Evolutionary conservation across 148 eudicot species (phyloP).

Genomic region (Chenopodium berlandieri): DNA sequence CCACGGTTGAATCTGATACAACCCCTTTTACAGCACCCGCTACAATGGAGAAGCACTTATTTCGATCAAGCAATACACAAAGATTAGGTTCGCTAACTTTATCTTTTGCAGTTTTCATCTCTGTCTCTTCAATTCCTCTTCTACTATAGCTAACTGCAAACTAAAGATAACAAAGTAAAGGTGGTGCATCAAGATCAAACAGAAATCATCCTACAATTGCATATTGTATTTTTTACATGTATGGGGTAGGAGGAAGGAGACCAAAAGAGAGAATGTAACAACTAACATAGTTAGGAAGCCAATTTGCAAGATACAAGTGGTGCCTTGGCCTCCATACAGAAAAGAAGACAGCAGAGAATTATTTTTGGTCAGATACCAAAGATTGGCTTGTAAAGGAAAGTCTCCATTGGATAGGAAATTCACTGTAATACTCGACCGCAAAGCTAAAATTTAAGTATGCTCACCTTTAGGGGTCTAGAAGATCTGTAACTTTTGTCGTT

Average conservation of each 20-base stretch:
- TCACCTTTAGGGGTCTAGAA: conserved; percentile 62
- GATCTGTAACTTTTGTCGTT: conserved; percentile 37
- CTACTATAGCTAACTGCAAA: conserved; percentile 83
- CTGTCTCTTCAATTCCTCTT: conserved; percentile 72
- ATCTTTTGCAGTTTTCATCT: conserved; percentile 36
- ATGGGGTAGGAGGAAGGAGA: too few relatives aligned
- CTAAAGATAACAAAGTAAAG: conserved; percentile 29
- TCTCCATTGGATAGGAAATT: not conserved
- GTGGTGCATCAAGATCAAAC: not conserved
- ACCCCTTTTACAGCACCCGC: conserved; percentile 59
- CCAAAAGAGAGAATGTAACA: too few relatives aligned
- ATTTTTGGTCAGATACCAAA: not conserved
- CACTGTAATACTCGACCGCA: not conserved
- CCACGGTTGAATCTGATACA: conserved; percentile 63
- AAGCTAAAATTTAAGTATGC: conserved; percentile 4
- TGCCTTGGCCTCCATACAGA: too few relatives aligned
- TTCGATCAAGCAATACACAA: conserved; percentile 49
- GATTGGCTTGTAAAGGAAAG: not conserved
- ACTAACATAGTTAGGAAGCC: too few relatives aligned
- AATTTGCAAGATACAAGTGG: too few relatives aligned
- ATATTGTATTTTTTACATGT: too few relatives aligned
- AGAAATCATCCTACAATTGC: not conserved
- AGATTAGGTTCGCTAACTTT: conserved; percentile 28
- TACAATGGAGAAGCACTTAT: conserved; percentile 61
- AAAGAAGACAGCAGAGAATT: not conserved